Base-by-base conservation (phyloP, 2,329 filamentous ascomycete species). In the Aspergillus arachidicola region DNA sequence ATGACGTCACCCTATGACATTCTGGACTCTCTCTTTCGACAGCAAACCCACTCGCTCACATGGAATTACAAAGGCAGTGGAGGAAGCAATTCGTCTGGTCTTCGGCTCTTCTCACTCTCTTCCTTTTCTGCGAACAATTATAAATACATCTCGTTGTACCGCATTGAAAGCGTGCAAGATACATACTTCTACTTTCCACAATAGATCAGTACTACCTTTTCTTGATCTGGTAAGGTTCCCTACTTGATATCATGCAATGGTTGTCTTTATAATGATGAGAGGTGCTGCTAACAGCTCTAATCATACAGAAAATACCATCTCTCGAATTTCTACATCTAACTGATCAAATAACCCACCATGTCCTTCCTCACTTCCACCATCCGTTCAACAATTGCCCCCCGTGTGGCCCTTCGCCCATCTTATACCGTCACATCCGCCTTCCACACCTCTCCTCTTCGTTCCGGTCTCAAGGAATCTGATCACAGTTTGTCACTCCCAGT, bases 381-480 rank as follows among this genome's bases (percentile, higher is more conserved):
- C 45, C 74, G 73, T 50, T 62, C 69, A 65, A 43, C 64, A 41
- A 50, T 61, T 61, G 57, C 55, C 50, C 67, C 68, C 36, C 71
- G 66, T 64, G 71, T 69, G 48, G 64, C 65, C 54, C 61, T 69
- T n/a, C 66, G 66, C 54, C 65, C 68, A 56, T 61, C 61, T 60
- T 68, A 64, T 61, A 62, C 63, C 48, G 61, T 56, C 23, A 14
- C 59, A 58, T 50, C 68, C 26, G 60, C 62, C 50, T 72, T 78
- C 61, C 75, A 76, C 59, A 73, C 69, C 21, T 75, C 75, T 9
- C 63, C 70, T 7, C 62, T 66, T 7, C 69, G 71, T 12, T 61
- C 55, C 10, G 66, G 65, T 16, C 65, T 79, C 55, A 79, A 79
- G 21, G 77, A 79, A 64, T 71, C 65, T 28, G 76, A 79, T 62